phyloP scores from a whole-genome alignment of 1,284 basidiomycete species.

The Apiotrichum siamense region DNA sequence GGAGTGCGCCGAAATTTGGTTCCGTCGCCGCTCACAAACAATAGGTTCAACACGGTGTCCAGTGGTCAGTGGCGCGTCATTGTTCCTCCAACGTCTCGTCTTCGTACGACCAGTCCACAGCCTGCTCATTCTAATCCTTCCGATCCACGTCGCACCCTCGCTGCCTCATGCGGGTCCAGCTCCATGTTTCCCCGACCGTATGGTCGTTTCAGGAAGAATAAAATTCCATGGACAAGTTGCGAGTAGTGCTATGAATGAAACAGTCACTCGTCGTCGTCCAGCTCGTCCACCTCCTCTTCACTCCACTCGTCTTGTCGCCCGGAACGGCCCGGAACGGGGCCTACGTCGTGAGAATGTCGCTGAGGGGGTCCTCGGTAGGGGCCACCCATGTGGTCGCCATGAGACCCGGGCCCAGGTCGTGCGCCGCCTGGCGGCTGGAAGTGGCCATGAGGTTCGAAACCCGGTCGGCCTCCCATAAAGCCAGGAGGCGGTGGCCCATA shows the following conservation, averaged over 20 bases:
- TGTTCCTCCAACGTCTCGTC: no score
- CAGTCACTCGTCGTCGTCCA: constrained; percentile 14
- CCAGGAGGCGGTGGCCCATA: constrained; percentile 10
- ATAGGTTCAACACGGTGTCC: no score
- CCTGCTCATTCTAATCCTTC: no score
- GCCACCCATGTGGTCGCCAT: not conserved
- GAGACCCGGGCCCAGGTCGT: not conserved
- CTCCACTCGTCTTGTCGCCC: constrained; percentile 6
- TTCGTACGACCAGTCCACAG: no score
- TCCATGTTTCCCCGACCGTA: no score
- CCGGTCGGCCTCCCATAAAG: constrained; percentile 3
- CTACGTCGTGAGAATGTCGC: constrained; percentile 8
- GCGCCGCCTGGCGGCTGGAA: constrained; percentile 1
- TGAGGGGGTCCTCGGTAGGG: constrained; percentile 3
- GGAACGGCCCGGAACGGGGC: not conserved
- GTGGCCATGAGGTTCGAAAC: constrained; percentile 1
- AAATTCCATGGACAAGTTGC: no score
- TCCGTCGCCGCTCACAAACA: no score
- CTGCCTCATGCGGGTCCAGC: no score
- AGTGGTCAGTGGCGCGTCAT: no score
- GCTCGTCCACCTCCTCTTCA: constrained; percentile 18
- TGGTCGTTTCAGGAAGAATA: no score
- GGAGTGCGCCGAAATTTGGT: no score
- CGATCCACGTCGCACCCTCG: no score
- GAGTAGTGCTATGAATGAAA: not conserved